Conservation (phyloP, 495 filamentous ascomycete genomes). For the Xylaria acuta region DNA sequence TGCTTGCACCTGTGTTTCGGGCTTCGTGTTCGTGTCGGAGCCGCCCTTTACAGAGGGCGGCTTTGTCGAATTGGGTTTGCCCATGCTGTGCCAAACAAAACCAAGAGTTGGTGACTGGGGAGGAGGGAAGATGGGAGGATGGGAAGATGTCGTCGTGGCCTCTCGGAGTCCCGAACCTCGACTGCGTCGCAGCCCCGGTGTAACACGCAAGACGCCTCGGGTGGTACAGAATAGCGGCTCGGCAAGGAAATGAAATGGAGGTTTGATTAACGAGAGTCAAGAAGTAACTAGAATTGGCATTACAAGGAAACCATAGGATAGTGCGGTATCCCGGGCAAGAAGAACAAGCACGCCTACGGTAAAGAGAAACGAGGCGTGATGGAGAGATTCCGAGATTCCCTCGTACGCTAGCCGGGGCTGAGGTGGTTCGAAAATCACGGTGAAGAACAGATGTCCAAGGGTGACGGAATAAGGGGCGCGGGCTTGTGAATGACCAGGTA, state of each 20-base stretch:
- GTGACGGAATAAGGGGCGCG: constrained; percentile 19
- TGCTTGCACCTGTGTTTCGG: constrained; percentile 36
- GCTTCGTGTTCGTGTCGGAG: constrained; percentile 34
- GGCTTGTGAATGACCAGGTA: constrained; percentile 21
- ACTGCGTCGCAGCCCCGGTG: background rate
- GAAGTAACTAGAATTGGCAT: constrained; percentile 49
- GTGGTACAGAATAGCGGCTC: constrained; percentile 20
- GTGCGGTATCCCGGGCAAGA: constrained; percentile 22
- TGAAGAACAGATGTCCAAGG: constrained; percentile 11
- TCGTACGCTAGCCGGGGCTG: constrained; percentile 16
- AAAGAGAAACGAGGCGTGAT: constrained; percentile 51
- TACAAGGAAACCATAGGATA: constrained; percentile 49
- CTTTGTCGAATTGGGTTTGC: constrained; percentile 49
- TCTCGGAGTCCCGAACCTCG: constrained; percentile 13
- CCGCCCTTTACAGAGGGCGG: constrained; percentile 43
- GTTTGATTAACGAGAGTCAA: constrained; percentile 54
- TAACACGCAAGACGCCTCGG: constrained; percentile 7
- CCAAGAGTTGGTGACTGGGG: constrained; percentile 6
- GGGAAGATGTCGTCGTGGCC: constrained; percentile 33
- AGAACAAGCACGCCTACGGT: constrained; percentile 40
- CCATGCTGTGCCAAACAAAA: constrained; percentile 42
- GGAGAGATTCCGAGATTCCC: constrained; percentile 28
- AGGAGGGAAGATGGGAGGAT: background rate
- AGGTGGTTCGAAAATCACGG: constrained; percentile 9
- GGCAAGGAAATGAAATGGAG: constrained; percentile 31